Evolutionary conservation across 139 green algal species (phyloP).

Genomic region (Closterium sp.): DNA sequence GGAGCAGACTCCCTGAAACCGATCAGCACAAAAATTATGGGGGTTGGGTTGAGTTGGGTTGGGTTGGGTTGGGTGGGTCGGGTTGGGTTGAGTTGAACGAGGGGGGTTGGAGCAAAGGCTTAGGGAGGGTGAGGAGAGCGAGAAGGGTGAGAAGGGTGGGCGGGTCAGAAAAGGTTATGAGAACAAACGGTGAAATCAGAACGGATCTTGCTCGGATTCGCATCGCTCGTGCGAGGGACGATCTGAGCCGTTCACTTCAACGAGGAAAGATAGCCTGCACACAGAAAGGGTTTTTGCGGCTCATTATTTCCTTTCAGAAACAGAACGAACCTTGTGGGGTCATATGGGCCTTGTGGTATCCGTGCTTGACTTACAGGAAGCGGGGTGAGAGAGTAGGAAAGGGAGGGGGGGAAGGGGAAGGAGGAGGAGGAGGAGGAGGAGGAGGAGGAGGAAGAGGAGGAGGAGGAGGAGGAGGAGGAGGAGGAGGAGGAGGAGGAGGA

Average conservation of each 20-base stretch:
- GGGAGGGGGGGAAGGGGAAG: not conserved
- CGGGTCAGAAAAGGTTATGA: not conserved
- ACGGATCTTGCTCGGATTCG: not conserved
- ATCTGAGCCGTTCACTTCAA: not conserved
- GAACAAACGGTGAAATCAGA: not conserved
- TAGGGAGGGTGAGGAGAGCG: not conserved
- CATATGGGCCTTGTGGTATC: no score
- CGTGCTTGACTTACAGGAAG: no score
- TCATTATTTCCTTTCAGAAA: not conserved
- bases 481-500: not conserved
- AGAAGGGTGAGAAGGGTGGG: not conserved
- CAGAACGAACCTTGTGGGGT: not conserved
- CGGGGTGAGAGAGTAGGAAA: not conserved
- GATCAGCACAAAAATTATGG: not conserved
- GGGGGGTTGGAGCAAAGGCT: not conserved
- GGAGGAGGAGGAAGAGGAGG: not conserved
- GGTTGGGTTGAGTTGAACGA: not conserved
- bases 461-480: constrained; percentile 13
- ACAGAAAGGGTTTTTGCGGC: not conserved
- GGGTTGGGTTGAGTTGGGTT: not conserved
- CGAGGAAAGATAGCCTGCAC: not conserved
- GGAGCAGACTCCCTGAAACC: not conserved
- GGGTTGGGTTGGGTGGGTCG: not conserved
- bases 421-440: not conserved
- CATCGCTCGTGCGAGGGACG: not conserved